Evolutionary conservation across 202 grass and related monocot species (phyloP), one percentile per base, ranked within the genome.

Genomic region (Carex sylvatica): DNA sequence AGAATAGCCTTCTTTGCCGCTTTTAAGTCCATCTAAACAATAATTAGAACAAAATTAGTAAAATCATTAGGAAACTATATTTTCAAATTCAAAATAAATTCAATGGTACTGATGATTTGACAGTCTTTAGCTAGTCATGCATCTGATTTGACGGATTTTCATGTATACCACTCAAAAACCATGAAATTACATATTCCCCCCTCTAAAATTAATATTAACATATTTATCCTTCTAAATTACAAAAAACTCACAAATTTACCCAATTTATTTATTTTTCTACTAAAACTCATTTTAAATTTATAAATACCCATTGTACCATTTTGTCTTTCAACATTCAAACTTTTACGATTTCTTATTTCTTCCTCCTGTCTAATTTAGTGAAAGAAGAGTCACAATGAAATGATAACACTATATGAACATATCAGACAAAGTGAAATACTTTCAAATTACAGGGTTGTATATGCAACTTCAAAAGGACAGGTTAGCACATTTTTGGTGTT

Each of bases 11-110:
- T 97, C 86, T 93, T 97, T 70, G 92, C 85, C 31, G 79, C 83
- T 91, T 97, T 97, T 83, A 94, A 61, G 89, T 94, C 89, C 92
- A 97, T 92, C 94, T 97, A 89, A 79, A 33, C 49, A 78, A 26
- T 59, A 78, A 20, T 15, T 18, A 78, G 9, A 61, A 79, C 31
- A 80, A 6, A 80, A 63, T 18, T 40, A 63, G 38, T 76, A 12
- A 76, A 58, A 55, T 65, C n/a, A 75, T 55, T 31, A 53, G 2
- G 71, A 75, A 54, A 55, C 23, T 75, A 55, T 30, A 26, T 13
- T 55, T 55, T 23, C 40, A 26, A 20, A 73, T 24, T 20, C n/a
- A 14, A 7, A 47, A 47, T 6, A 47, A 73, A 1, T 11, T 70
- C 16, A 13, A 70, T 7, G 12, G 2, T 24, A 9, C 19, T 23